Evolutionary conservation across 768 basidiomycete species (phyloP).

Genomic region (Cystoderma amianthinum): DNA sequence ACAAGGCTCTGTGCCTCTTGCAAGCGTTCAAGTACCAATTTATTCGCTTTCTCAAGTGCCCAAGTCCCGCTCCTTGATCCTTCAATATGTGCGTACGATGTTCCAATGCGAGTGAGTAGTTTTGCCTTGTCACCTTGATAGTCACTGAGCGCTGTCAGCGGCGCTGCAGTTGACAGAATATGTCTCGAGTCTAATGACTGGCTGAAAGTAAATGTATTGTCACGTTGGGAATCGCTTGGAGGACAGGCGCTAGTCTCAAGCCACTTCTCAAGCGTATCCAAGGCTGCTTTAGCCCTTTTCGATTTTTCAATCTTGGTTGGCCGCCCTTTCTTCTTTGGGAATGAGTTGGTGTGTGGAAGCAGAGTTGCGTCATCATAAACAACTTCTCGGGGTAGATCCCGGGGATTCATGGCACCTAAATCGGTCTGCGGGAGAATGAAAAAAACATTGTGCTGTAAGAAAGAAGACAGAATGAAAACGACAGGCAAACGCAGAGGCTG

Average conservation of each 20-base stretch:
- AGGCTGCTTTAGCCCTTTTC: slow-evolving; percentile 43
- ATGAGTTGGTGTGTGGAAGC: slow-evolving; percentile 8
- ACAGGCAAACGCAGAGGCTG: slow-evolving; percentile 43
- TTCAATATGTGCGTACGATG: slow-evolving; percentile 1
- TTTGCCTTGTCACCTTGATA: slow-evolving; percentile 38
- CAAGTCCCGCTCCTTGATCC: slow-evolving; percentile 14
- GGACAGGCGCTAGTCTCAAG: slow-evolving; percentile 25
- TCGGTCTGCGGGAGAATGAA: slow-evolving; percentile 51
- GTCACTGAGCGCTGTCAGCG: slow-evolving; percentile 10
- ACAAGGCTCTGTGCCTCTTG: slow-evolving; percentile 42
- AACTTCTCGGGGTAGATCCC: slow-evolving; percentile 65
- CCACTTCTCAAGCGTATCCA: slow-evolving; percentile 44
- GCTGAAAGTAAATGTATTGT: neutral
- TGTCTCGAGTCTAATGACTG: neutral
- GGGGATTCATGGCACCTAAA: slow-evolving; percentile 47
- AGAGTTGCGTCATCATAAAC: slow-evolving; percentile 34
- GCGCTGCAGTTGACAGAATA: neutral
- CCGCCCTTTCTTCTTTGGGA: slow-evolving; percentile 49
- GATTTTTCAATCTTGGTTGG: slow-evolving; percentile 55
- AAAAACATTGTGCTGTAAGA: slow-evolving; percentile 47
- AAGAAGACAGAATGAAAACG: slow-evolving; percentile 37
- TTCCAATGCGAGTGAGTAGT: slow-evolving; percentile 27
- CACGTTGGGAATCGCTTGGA: neutral
- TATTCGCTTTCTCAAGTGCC: slow-evolving; percentile 39
- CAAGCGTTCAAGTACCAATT: slow-evolving; percentile 44